phyloP scores from a whole-genome alignment of 2,329 filamentous ascomycete genomes.

The Capronia coronata region DNA sequence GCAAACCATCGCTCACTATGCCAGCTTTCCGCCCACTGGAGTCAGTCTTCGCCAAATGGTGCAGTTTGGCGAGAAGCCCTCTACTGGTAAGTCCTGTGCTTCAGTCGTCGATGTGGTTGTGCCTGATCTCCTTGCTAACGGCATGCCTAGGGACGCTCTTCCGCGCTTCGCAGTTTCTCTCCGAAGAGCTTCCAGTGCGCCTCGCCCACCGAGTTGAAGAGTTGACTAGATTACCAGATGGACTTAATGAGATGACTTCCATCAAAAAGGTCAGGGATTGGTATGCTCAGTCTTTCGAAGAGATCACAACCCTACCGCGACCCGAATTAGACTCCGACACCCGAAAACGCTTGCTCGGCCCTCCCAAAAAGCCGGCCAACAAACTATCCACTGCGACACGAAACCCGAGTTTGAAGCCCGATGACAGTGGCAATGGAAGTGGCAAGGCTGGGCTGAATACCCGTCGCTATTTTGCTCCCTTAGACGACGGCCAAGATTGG shows the following conservation, averaged over 20 bases:
- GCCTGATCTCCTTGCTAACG: background rate
- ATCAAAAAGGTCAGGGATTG: constrained; percentile 92
- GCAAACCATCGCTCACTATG: constrained; percentile 96
- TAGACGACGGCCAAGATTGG: constrained; percentile 84
- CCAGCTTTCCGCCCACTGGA: constrained; percentile 91
- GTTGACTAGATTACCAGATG: constrained; percentile 84
- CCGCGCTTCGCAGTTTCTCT: constrained; percentile 94
- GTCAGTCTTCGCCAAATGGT: constrained; percentile 98
- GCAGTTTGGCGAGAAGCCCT: constrained; percentile 92
- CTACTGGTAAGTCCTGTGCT: constrained; percentile 57
- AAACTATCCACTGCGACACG: constrained; percentile 75
- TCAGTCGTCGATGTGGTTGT: background rate
- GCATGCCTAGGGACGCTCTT: constrained; percentile 71
- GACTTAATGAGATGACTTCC: constrained; percentile 94
- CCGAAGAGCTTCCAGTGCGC: constrained; percentile 94
- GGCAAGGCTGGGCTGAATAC: constrained; percentile 47
- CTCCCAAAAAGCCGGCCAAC: constrained; percentile 47
- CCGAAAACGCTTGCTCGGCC: constrained; percentile 64
- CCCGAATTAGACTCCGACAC: constrained; percentile 70
- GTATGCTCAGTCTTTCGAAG: constrained; percentile 99
- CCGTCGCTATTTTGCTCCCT: constrained; percentile 81
- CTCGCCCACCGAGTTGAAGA: constrained; percentile 95
- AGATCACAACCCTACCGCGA: constrained; percentile 80
- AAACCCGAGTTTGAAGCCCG: constrained; percentile 82
- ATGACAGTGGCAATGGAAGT: constrained; percentile 50